phyloP scores from a whole-genome alignment of 257 asterid species.

The Nemophila menziesii region DNA sequence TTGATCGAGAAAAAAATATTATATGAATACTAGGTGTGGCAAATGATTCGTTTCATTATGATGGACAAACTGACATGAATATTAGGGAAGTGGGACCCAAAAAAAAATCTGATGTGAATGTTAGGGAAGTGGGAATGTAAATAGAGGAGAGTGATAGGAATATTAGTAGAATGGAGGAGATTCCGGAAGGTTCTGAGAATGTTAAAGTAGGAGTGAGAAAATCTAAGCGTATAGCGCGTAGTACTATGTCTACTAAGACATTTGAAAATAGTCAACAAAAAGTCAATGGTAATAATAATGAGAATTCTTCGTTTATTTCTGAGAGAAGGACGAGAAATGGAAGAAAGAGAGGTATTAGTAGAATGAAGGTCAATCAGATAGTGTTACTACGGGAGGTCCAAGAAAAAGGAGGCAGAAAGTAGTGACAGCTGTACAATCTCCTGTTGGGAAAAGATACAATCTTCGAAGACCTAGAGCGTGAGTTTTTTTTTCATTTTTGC shows the following conservation, averaged over 20 bases:
- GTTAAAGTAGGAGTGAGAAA: constrained; percentile 29
- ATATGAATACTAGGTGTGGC: constrained; percentile 42
- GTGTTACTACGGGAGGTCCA: constrained; percentile 42
- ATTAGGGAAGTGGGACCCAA: too few relatives aligned
- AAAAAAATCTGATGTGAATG: too few relatives aligned
- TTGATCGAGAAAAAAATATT: constrained; percentile 90
- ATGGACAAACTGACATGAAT: too few relatives aligned
- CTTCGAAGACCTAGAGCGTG: constrained; percentile 67
- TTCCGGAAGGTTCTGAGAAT: constrained; percentile 31
- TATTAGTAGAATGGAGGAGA: constrained; percentile 13
- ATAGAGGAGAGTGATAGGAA: too few relatives aligned
- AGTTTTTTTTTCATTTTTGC: constrained; percentile 13
- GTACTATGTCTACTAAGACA: constrained; percentile 33
- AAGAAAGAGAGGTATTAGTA: constrained; percentile 67
- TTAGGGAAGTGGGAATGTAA: constrained; percentile 31
- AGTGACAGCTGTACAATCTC: constrained; percentile 30
- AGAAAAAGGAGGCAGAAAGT: constrained; percentile 62
- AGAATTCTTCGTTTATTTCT: constrained; percentile 31
- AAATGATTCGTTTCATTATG: constrained; percentile 43
- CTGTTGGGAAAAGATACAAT: constrained; percentile 69
- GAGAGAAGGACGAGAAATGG: constrained; percentile 34
- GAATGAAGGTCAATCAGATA: constrained; percentile 54
- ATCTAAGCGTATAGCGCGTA: constrained; percentile 26
- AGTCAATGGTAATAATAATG: too few relatives aligned
- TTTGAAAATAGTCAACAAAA: constrained; percentile 17